Evolutionary conservation across 805 yeast species (phyloP).

Genomic region (Schwanniomyces sp.): DNA sequence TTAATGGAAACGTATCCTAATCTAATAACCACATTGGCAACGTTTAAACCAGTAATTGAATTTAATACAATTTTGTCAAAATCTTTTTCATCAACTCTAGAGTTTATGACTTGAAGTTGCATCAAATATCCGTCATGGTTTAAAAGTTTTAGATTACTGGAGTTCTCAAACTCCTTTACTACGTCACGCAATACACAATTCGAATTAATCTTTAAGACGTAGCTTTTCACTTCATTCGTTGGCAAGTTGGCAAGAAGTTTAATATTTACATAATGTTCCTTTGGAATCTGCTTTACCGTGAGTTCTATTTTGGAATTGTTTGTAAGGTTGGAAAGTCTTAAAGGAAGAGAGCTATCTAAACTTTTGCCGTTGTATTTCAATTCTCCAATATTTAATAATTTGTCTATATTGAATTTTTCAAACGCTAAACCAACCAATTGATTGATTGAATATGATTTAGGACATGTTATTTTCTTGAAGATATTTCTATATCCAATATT

Average conservation of each 20-base stretch:
- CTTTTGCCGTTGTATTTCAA: constrained; percentile 26
- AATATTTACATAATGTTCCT: constrained; percentile 12
- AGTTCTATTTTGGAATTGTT: constrained; percentile 34
- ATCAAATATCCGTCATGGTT: constrained; percentile 1
- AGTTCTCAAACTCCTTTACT: constrained; percentile 4
- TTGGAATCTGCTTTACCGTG: constrained; percentile 5
- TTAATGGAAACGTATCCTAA: constrained; percentile 10
- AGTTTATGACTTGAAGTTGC: constrained; percentile 16
- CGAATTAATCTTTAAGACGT: constrained; percentile 2
- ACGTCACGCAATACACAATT: neutral
- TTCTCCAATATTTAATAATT: constrained; percentile 17
- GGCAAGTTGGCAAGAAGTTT: constrained; percentile 13
- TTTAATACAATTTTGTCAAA: constrained; percentile 12
- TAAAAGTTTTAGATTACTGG: neutral
- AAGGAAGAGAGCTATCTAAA: constrained; percentile 30
- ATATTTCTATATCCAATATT: constrained; percentile 21
- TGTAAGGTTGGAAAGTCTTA: constrained; percentile 29
- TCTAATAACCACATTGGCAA: constrained; percentile 24
- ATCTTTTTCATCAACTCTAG: constrained; percentile 7
- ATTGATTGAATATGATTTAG: constrained; percentile 23
- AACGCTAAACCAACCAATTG: constrained; percentile 22
- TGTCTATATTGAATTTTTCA: constrained; percentile 24
- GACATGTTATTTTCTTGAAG: constrained; percentile 27
- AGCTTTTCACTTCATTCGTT: constrained; percentile 2
- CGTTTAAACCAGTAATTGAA: constrained; percentile 17